Conservation (phyloP, 495 filamentous ascomycete species). For the Astrothelium subdiscretum region DNA sequence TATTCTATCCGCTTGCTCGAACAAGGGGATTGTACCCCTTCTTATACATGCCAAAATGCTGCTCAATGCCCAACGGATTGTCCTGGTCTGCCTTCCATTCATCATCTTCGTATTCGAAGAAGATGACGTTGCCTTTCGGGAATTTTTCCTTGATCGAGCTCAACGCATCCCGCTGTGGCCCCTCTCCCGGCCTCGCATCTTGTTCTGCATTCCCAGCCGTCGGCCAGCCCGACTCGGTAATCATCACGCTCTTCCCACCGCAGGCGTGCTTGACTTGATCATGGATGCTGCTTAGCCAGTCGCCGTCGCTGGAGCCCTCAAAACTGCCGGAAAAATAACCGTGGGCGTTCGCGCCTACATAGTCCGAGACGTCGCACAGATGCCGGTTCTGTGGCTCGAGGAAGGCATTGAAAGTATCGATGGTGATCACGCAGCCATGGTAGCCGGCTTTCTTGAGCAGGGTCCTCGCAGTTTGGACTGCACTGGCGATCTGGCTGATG, state of each 20-base stretch:
- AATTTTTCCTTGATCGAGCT: slow-evolving; percentile 47
- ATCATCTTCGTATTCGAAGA: slow-evolving; percentile 36
- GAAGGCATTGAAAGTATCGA: slow-evolving; percentile 61
- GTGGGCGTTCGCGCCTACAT: slow-evolving; percentile 71
- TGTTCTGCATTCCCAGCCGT: slow-evolving; percentile 50
- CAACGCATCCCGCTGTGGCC: slow-evolving; percentile 54
- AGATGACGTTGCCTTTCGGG: slow-evolving; percentile 37
- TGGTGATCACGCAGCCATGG: slow-evolving; percentile 60
- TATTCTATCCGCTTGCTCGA: too few relatives aligned
- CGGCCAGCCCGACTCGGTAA: slow-evolving; percentile 84
- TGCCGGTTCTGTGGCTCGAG: slow-evolving; percentile 46
- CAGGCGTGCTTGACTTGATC: slow-evolving; percentile 43
- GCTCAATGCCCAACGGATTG: background rate
- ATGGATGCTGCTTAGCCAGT: slow-evolving; percentile 37
- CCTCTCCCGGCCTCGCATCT: slow-evolving; percentile 46
- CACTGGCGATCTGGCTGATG: slow-evolving; percentile 38
- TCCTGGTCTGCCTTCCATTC: background rate
- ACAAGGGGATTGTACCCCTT: background rate
- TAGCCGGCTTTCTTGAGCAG: slow-evolving; percentile 54
- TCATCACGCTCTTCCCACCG: slow-evolving; percentile 44
- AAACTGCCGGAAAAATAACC: slow-evolving; percentile 66
- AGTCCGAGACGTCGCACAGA: slow-evolving; percentile 63
- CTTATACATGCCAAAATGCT: background rate
- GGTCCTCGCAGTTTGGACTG: slow-evolving; percentile 43
- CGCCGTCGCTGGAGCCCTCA: slow-evolving; percentile 45